These are phyloP conservation scores for Fusarium armeniacum DNA, from an alignment of 2,329 filamentous ascomycete species.

Conservation along the genomic window DNA sequence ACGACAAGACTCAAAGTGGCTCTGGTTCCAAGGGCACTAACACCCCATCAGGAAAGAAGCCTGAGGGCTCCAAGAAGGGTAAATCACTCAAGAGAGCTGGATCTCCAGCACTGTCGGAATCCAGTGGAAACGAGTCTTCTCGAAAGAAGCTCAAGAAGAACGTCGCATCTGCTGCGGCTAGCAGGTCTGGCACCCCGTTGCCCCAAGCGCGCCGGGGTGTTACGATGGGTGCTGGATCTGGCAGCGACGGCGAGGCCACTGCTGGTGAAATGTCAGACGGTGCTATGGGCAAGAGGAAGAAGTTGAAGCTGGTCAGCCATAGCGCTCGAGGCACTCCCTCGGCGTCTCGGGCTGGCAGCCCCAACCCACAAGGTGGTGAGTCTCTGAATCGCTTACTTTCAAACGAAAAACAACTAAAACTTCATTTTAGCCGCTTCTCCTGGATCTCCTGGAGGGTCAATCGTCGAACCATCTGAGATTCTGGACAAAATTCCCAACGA, in stretches of 20 bases:
- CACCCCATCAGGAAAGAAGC: conserved; percentile 65
- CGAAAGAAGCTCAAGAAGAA: conserved; percentile 83
- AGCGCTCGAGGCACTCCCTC: conserved; percentile 66
- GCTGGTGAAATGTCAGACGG: conserved; percentile 76
- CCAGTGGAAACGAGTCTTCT: conserved; percentile 89
- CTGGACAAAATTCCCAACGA: conserved; percentile 66
- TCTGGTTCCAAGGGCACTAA: conserved; percentile 76
- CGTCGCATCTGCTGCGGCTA: conserved; percentile 62
- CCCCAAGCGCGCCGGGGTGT: conserved; percentile 58
- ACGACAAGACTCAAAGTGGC: conserved; percentile 67
- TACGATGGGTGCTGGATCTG: conserved; percentile 66
- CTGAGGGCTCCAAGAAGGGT: conserved; percentile 63
- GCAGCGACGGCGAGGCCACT: conserved; percentile 80
- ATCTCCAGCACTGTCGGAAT: conserved; percentile 89
- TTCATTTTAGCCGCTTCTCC: conserved; percentile 52
- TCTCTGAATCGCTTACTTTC: not conserved
- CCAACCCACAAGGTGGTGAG: conserved; percentile 62
- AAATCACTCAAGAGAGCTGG: conserved; percentile 84
- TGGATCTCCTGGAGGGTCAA: conserved; percentile 52
- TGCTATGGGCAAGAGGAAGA: conserved; percentile 65
- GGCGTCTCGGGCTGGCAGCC: conserved; percentile 74
- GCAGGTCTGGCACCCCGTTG: conserved; percentile 69
- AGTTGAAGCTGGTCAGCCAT: conserved; percentile 66
- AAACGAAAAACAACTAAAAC: conserved; percentile 25
- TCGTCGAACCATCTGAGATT: conserved; percentile 67